phyloP scores from a whole-genome alignment of 1,284 basidiomycete genomes.

The Wolfiporia cocos region DNA sequence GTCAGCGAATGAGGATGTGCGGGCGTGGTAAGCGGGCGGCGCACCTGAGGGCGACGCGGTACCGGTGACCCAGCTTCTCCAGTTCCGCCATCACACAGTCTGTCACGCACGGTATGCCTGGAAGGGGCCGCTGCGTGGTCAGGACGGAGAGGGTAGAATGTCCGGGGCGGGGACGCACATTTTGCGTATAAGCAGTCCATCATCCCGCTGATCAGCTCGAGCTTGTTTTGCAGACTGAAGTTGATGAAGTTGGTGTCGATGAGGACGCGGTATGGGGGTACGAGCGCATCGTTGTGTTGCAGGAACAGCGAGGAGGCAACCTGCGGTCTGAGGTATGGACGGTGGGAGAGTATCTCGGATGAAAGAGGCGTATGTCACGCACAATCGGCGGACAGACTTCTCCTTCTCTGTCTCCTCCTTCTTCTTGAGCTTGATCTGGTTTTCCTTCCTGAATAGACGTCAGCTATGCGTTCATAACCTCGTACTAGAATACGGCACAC shows the following conservation, averaged over 20 bases:
- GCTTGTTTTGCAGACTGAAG: constrained; percentile 96
- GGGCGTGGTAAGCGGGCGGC: constrained; percentile 14
- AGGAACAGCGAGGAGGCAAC: constrained; percentile 91
- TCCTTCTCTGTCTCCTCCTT: constrained; percentile 72
- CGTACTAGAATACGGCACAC: constrained; percentile 42
- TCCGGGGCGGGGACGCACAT: constrained; percentile 62
- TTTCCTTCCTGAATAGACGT: constrained; percentile 61
- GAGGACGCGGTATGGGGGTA: constrained; percentile 94
- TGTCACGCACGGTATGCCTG: constrained; percentile 97
- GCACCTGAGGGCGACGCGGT: constrained; percentile 89
- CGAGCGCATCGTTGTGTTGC: constrained; percentile 92
- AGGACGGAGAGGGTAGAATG: no score
- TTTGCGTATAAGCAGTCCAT: constrained; percentile 99
- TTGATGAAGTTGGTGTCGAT: constrained; percentile 99
- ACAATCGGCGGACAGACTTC: constrained; percentile 70
- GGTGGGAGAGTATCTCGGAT: constrained; percentile 1
- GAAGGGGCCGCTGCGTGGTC: no score
- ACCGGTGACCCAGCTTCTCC: constrained; percentile 95
- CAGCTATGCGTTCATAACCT: background rate
- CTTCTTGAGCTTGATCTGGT: constrained; percentile 72
- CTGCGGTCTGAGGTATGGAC: constrained; percentile 49
- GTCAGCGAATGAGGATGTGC: constrained; percentile 5
- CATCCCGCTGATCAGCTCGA: constrained; percentile 96
- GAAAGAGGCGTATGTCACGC: constrained; percentile 24
- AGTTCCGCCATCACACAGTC: constrained; percentile 98